Base-by-base conservation (phyloP, 148 eudicot species). In the Rhododendron ferrugineum region DNA sequence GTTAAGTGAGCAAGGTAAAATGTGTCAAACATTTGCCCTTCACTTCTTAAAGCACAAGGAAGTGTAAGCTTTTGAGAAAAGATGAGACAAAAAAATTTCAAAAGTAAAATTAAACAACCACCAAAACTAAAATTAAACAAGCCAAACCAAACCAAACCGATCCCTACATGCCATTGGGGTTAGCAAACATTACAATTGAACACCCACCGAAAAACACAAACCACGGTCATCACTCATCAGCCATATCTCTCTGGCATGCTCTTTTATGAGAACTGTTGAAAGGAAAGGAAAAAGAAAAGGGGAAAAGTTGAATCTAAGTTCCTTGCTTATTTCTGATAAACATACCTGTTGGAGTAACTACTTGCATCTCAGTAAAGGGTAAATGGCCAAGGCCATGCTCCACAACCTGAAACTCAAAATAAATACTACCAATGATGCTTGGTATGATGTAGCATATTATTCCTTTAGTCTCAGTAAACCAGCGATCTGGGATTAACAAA, bases 311-410 rank as follows among this genome's bases (percentile, higher is more conserved):
- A 56, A 82, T n/a, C 50, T n/a, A 18, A 40, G 75, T 26, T 44
- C 22, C 76, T 64, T 26, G 56, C 36, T 58, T 40, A 14, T 22
- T 46, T 15, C 36, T 64, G 36, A 54, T 28, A 40, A 86, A 37
- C 79, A 85, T 82, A 94, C 98, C 98, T 89, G 98, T 96, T 42
- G 99, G 99, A 86, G 99, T 96, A 80, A 91, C 89, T 13, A 96
- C 86, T 91, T 94, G 99, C 91, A 91, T 96, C 90, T 96, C 98
- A 60, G 97, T 96, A 88, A 96, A 96, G 49, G 99, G 99, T 83
- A 96, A 91, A 86, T 96, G 95, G 82, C 99, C 99, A 92, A 96
- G 99, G 78, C 99, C 99, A 91, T 96, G 99, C 91, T 96, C 99
- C 84, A 95, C 99, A 83, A 96, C 99, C 99, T 96, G 92, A 85